phyloP scores from a whole-genome alignment of 139 green algal genomes.

The Closterium sp. region DNA sequence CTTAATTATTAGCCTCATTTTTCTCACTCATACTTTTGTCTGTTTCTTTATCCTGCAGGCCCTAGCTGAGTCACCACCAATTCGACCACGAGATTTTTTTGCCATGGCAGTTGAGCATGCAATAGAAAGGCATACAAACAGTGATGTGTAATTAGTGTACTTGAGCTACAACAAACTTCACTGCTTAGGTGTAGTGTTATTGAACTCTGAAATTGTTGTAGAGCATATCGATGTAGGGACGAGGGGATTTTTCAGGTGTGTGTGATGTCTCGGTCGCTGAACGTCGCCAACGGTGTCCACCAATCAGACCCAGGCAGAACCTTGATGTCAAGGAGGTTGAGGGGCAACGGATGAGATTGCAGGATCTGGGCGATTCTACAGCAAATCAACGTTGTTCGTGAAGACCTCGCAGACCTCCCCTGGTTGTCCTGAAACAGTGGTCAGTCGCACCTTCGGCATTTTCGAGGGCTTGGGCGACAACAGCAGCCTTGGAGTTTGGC shows the following conservation, averaged over 20 bases:
- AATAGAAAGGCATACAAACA: background rate
- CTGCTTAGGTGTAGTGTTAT: too few relatives aligned
- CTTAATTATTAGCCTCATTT: too few relatives aligned
- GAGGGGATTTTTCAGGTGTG: background rate
- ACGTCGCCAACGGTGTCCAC: background rate
- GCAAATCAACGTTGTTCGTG: background rate
- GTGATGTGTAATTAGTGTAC: too few relatives aligned
- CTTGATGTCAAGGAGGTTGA: background rate
- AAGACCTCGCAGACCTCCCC: background rate
- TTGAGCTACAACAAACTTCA: background rate
- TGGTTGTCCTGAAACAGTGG: too few relatives aligned
- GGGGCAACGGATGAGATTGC: background rate
- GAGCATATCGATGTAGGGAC: too few relatives aligned
- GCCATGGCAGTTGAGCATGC: slow-evolving; percentile 19
- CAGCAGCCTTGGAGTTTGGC: background rate
- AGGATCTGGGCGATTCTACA: background rate
- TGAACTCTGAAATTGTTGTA: too few relatives aligned
- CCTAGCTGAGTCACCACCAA: slow-evolving; percentile 14
- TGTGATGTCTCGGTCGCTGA: background rate
- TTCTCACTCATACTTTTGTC: too few relatives aligned
- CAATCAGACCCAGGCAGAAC: background rate
- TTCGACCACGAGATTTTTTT: slow-evolving; percentile 37
- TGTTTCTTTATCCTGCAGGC: background rate
- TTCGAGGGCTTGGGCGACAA: too few relatives aligned
- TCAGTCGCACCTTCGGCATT: background rate